phyloP scores from a whole-genome alignment of 176 grass and related monocot species.

The Poa annua region DNA sequence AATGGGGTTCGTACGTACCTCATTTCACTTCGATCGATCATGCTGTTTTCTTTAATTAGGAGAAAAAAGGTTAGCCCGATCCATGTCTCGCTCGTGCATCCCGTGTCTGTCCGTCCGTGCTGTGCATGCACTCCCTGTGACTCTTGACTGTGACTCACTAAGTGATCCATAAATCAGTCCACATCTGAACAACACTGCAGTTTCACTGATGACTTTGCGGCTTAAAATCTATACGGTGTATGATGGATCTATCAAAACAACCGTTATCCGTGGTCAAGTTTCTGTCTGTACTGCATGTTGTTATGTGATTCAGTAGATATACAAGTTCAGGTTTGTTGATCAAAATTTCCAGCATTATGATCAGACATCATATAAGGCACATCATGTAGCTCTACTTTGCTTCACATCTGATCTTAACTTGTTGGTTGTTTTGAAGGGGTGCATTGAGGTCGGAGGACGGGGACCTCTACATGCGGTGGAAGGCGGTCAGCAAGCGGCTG shows the following conservation, averaged over 20 bases:
- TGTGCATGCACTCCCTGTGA: constrained; percentile 27
- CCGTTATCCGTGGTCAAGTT: background rate
- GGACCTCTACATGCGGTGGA: constrained; percentile 80
- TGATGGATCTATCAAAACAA: background rate
- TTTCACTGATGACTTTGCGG: background rate
- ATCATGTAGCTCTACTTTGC: background rate
- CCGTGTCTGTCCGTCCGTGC: background rate
- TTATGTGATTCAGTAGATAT: background rate
- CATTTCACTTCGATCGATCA: background rate
- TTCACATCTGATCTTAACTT: background rate
- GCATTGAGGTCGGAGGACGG: constrained; percentile 71
- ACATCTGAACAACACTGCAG: background rate
- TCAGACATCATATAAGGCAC: background rate
- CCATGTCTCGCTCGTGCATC: background rate
- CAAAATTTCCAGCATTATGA: background rate
- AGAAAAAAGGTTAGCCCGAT: background rate
- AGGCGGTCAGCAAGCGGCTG: constrained; percentile 75
- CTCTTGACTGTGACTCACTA: background rate
- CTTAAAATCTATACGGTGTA: background rate
- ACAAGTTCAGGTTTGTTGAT: background rate
- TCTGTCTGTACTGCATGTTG: background rate
- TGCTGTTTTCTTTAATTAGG: background rate
- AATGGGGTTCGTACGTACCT: constrained; percentile 59
- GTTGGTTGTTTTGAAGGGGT: constrained; percentile 52
- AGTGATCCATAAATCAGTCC: background rate